Conservation (phyloP, 2,329 filamentous ascomycete species). For the Calonectria crousiana region DNA sequence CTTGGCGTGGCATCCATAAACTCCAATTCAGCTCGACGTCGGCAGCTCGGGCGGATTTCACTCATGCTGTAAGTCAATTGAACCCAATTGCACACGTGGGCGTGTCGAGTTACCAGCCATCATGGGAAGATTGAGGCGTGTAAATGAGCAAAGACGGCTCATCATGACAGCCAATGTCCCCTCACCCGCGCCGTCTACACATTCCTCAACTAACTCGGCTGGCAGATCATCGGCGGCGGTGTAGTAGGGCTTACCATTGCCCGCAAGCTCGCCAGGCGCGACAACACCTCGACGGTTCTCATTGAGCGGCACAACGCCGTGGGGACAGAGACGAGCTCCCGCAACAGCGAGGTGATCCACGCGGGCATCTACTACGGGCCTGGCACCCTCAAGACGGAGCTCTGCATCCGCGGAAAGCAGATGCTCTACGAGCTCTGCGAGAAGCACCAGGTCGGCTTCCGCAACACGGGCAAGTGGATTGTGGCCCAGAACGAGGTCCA, state of each 20-base stretch:
- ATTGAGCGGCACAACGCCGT: constrained; percentile 82
- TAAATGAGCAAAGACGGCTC: background rate
- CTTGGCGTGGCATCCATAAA: constrained; percentile 23
- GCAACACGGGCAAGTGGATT: constrained; percentile 91
- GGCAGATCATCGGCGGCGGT: constrained; percentile 68
- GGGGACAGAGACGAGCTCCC: constrained; percentile 88
- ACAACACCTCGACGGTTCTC: constrained; percentile 76
- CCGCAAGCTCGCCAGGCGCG: constrained; percentile 74
- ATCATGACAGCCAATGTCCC: background rate
- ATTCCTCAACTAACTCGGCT: background rate
- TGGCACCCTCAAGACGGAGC: constrained; percentile 80
- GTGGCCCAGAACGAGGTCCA: constrained; percentile 85
- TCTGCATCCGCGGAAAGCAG: constrained; percentile 83
- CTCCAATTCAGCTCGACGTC: constrained; percentile 52
- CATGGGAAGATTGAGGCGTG: constrained; percentile 7
- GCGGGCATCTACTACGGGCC: constrained; percentile 92
- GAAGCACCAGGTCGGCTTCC: constrained; percentile 74
- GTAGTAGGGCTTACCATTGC: constrained; percentile 86
- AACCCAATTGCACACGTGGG: constrained; percentile 10
- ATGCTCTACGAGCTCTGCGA: constrained; percentile 85
- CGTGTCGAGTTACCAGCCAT: background rate
- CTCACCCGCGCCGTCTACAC: background rate
- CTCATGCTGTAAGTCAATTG: constrained; percentile 55
- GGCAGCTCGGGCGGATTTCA: constrained; percentile 55
- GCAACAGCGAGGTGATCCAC: constrained; percentile 97